Evolutionary conservation across 73 alveolate genomes (phyloP).

Genomic region (Tetrahymena borealis): DNA sequence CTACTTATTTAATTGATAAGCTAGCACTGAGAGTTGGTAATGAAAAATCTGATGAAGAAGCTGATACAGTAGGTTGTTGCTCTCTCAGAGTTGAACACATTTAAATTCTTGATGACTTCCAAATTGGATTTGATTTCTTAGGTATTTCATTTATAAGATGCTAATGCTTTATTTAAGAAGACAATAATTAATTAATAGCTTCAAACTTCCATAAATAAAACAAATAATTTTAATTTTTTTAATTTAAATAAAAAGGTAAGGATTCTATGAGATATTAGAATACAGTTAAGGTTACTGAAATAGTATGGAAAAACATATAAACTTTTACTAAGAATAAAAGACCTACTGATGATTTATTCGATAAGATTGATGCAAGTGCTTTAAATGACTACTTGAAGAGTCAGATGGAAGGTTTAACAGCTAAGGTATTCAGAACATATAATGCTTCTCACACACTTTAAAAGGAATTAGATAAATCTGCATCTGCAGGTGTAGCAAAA

Average conservation of each 20-base stretch:
- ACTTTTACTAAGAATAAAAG: constrained; percentile 76
- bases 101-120: constrained; percentile 55
- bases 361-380: constrained; percentile 62
- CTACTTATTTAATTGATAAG: constrained; percentile 94
- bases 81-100: constrained; percentile 93
- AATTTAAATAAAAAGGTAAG: constrained; percentile 43
- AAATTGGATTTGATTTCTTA: constrained; percentile 90
- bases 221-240: not conserved
- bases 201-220: not conserved
- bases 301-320: constrained; percentile 72
- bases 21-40: constrained; percentile 99
- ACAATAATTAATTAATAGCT: not conserved
- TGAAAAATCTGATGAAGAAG: constrained; percentile 99
- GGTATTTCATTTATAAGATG: constrained; percentile 46
- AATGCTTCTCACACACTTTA: constrained; percentile 95
- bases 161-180: not conserved
- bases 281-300: constrained; percentile 69
- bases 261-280: constrained; percentile 93
- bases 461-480: constrained; percentile 42
- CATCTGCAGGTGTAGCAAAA: constrained; percentile 6
- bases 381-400: constrained; percentile 89
- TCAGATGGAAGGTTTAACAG: constrained; percentile 94
- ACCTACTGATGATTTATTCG: constrained; percentile 64
- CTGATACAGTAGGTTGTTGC: constrained; percentile 99
- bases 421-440: constrained; percentile 98